Percentiles rank a stretch among this genome's conserved stretches.
Conservation (phyloP, 1,284 basidiomycete genomes). For the Mycena citricolor region DNA sequence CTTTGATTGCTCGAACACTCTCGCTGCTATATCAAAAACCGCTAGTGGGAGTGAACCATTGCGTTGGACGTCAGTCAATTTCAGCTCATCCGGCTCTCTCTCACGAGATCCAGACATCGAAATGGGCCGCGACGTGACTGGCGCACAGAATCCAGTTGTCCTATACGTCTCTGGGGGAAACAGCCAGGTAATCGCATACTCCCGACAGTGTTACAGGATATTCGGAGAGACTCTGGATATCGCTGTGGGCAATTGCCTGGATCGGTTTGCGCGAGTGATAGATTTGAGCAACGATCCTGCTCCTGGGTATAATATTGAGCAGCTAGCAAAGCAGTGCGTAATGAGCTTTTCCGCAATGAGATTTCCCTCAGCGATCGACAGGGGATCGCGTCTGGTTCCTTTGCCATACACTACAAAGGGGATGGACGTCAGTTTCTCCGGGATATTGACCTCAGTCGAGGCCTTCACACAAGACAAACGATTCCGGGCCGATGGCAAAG, state of each 20-base stretch:
- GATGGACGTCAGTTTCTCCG: slow-evolving; percentile 97
- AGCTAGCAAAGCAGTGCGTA: slow-evolving; percentile 84
- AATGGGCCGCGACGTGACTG: slow-evolving; percentile 96
- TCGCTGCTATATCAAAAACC: slow-evolving; percentile 89
- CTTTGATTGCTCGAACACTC: slow-evolving; percentile 91
- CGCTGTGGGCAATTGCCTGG: slow-evolving; percentile 97
- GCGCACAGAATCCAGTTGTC: slow-evolving; percentile 93
- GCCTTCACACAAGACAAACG: slow-evolving; percentile 83
- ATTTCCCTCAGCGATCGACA: slow-evolving; percentile 31
- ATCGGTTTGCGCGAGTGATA: slow-evolving; percentile 96
- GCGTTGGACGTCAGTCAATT: slow-evolving; percentile 84
- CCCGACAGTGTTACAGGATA: slow-evolving; percentile 94
- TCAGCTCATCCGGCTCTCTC: slow-evolving; percentile 1
- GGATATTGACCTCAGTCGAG: slow-evolving; percentile 88
- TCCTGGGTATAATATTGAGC: slow-evolving; percentile 99
- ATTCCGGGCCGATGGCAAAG: slow-evolving; percentile 50
- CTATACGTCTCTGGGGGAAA: slow-evolving; percentile 99
- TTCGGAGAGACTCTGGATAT: slow-evolving; percentile 99
- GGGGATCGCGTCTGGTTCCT: slow-evolving; percentile 73
- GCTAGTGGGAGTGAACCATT: slow-evolving; percentile 97
- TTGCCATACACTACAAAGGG: slow-evolving; percentile 98
- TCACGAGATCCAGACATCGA: slow-evolving; percentile 78
- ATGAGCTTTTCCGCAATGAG: slow-evolving; percentile 29
- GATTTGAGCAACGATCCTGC: slow-evolving; percentile 94
- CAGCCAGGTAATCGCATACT: slow-evolving; percentile 99